phyloP scores from a whole-genome alignment of 371 early-diverging fungal genomes.

The Rhizopus delemar region DNA sequence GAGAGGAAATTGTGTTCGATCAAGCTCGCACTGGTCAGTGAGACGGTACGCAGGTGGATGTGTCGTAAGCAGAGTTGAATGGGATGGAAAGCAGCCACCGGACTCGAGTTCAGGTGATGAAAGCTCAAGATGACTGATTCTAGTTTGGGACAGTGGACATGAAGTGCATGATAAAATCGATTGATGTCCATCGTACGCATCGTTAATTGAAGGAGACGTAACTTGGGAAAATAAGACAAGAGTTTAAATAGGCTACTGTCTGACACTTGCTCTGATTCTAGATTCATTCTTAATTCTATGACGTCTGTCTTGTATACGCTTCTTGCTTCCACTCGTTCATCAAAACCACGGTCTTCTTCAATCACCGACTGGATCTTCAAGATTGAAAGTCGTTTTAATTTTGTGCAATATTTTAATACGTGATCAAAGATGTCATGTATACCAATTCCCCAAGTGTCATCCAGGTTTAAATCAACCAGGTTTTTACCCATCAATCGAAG shows the following conservation, averaged over 20 bases:
- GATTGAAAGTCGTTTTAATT: slow-evolving; percentile 1
- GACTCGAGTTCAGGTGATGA: background rate
- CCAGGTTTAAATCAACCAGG: slow-evolving; percentile 22
- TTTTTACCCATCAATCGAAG: slow-evolving; percentile 31
- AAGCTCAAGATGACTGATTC: background rate
- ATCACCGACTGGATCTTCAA: background rate
- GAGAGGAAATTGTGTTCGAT: background rate
- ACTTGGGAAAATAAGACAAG: background rate
- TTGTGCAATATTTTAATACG: background rate
- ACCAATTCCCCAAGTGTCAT: slow-evolving; percentile 6
- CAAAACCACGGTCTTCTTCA: background rate
- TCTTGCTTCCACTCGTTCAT: background rate
- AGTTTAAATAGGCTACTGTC: background rate
- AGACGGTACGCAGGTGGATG: background rate
- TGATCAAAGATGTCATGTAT: background rate
- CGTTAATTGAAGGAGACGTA: background rate
- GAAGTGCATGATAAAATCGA: background rate
- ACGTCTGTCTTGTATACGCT: background rate
- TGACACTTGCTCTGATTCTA: background rate
- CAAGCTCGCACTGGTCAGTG: background rate
- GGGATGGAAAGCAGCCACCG: no score
- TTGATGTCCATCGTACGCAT: background rate
- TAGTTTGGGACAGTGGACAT: background rate
- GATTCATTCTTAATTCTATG: background rate
- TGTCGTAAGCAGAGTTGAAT: background rate